A percentile compares a stretch with the other conserved stretches of the same genome.
Conservation (phyloP, 306 rosid genomes). For the Hippophae rhamnoides region DNA sequence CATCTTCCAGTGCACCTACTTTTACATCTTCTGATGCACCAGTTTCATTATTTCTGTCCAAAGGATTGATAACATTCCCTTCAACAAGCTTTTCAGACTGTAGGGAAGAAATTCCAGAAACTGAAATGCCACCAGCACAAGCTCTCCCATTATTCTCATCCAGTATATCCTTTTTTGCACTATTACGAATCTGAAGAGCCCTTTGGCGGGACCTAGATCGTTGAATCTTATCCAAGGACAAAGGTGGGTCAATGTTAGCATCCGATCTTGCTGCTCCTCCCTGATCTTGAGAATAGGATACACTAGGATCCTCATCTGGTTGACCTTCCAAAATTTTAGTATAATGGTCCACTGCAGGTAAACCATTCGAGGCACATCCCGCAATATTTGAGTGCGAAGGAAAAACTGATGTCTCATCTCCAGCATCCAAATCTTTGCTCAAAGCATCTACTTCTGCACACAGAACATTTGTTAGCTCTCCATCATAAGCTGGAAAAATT, state of each 20-base stretch:
- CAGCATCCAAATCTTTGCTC: constrained; percentile 17
- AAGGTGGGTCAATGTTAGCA: constrained; percentile 37
- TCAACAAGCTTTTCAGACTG: constrained; percentile 30
- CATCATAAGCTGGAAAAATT: constrained; percentile 22
- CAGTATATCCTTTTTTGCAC: constrained; percentile 35
- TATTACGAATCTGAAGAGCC: constrained; percentile 62
- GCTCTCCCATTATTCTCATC: constrained; percentile 22
- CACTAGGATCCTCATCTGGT: constrained; percentile 22
- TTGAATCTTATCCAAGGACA: constrained; percentile 67
- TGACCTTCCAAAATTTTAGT: constrained; percentile 36
- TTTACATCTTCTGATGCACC: constrained; percentile 30
- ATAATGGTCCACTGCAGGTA: constrained; percentile 23
- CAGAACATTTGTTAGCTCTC: constrained; percentile 26
- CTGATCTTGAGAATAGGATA: constrained; percentile 19
- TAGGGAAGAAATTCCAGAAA: constrained; percentile 26
- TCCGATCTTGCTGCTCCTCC: constrained; percentile 22
- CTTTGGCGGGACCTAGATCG: constrained; percentile 84
- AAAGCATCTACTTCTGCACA: constrained; percentile 19
- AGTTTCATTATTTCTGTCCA: constrained; percentile 21
- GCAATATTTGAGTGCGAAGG: constrained; percentile 31
- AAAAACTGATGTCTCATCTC: constrained; percentile 23
- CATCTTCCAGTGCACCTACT: constrained; percentile 2
- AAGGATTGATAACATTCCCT: constrained; percentile 28
- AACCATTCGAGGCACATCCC: constrained; percentile 34
- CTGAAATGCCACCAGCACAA: constrained; percentile 26